Base-by-base conservation (phyloP, 2,329 filamentous ascomycete genomes). In the Colletotrichum sidae region DNA sequence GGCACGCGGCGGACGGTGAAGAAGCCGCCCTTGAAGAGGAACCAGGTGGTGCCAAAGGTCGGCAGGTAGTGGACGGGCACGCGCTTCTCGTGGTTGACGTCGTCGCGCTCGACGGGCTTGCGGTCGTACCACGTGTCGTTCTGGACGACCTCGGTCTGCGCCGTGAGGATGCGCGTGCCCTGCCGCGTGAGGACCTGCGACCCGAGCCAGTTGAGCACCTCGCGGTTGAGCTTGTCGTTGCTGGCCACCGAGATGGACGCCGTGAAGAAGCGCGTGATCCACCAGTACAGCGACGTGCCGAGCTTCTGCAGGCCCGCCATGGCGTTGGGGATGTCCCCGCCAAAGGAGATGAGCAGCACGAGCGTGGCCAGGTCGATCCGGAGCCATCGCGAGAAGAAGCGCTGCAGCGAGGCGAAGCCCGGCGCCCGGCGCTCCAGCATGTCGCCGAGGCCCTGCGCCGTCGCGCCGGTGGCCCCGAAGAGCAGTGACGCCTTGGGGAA, bases 151-250 rank as follows among this genome's bases (percentile, higher is more conserved):
- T 76, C 76, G 2, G 76, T 77, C 35, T 72, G 70, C 12, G 77
- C 77, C 3, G 76, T 77, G 8, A 79, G 69, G 39, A 78, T 71
- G 13, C 77, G 73, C 2, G 75, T 72, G 46, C 71, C 69, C 34
- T 73, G 70, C 6, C 69, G 70, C 11, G 69, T 59, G 12, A 79
- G 73, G 3, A 79, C 73, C 7, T 78, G 71, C 41, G 75, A 71
- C 3, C 75, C 75, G 8, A 79, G 67, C 77, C 77, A 79, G 70
- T 77, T 77, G 52, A 79, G 69, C 4, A 79, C 76, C 51, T 79
- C 77, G 7, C 73, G 70, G 67, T 79, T 79, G 49, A 79, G 74
- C 7, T 75, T 71, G 67, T 79, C 77, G 41, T 71, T 72, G n/a
- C 73, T 74, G 2, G 73, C 71, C 52, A 79, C 76, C 25, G 76